Evolutionary conservation across 768 basidiomycete species (phyloP).

Genomic region (Boletus coccyginus): DNA sequence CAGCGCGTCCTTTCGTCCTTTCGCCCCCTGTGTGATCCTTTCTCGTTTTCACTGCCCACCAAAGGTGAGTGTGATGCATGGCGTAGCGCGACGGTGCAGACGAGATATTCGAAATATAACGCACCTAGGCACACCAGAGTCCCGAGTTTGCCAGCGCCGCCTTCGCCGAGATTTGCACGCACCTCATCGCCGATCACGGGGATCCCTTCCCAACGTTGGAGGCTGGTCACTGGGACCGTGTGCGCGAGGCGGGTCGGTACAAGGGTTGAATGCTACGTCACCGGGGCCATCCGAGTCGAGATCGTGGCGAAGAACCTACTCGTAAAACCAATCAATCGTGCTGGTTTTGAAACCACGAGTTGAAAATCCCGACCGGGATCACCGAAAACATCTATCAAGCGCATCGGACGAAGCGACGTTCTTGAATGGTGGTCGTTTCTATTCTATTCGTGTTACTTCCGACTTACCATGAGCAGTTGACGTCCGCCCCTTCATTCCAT

Average conservation of each 20-base stretch:
- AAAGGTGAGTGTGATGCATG: neutral
- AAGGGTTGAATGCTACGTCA: neutral
- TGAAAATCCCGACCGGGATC: no score
- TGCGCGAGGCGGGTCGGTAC: no score
- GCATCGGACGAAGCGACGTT: no score
- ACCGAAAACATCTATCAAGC: no score
- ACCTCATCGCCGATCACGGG: constrained; percentile 69
- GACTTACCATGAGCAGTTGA: no score
- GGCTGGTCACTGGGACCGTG: no score
- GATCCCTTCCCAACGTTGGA: constrained; percentile 11
- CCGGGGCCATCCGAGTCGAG: neutral
- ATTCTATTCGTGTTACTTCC: no score
- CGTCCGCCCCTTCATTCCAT: no score
- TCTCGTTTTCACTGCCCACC: constrained; percentile 54
- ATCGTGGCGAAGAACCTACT: neutral
- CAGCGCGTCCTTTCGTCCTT: constrained; percentile 34
- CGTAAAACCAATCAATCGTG: no score
- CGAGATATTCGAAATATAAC: constrained; percentile 8
- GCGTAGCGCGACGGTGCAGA: no score
- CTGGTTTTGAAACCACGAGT: no score
- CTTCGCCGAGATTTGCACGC: constrained; percentile 60
- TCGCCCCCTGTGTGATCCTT: constrained; percentile 65
- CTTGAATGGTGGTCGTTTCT: no score
- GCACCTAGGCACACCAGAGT: constrained; percentile 59
- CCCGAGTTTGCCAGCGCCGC: constrained; percentile 51